phyloP scores from a whole-genome alignment of 805 yeast species.

The Yamadazyma endophytica region DNA sequence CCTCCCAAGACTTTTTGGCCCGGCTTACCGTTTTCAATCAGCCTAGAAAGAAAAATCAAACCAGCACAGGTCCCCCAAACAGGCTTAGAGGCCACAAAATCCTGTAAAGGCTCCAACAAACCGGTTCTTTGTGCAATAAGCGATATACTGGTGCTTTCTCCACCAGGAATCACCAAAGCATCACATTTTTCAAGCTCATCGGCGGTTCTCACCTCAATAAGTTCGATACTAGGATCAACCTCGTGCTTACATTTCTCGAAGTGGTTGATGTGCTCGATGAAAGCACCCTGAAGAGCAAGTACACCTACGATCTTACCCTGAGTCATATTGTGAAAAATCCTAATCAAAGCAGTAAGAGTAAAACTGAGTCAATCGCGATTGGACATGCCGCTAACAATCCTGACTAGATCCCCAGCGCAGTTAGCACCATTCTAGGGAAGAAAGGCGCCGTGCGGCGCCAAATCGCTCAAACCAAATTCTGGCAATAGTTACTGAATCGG shows the following conservation, averaged over 20 bases:
- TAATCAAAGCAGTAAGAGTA: too few relatives aligned
- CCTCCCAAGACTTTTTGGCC: conserved; percentile 61
- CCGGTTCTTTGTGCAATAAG: conserved; percentile 64
- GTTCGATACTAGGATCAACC: conserved; percentile 18
- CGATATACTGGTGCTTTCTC: conserved; percentile 69
- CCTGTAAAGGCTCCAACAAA: conserved; percentile 49
- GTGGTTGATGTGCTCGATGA: conserved; percentile 59
- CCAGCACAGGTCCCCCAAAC: conserved; percentile 92
- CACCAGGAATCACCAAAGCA: conserved; percentile 69
- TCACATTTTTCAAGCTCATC: conserved; percentile 48
- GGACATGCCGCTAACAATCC: too few relatives aligned
- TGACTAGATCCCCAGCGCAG: too few relatives aligned
- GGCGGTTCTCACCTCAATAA: conserved; percentile 49
- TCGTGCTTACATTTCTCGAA: conserved; percentile 29
- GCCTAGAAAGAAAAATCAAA: conserved; percentile 58
- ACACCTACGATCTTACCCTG: conserved; percentile 69
- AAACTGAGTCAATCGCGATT: too few relatives aligned
- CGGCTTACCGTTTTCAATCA: conserved; percentile 47
- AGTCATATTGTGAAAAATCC: too few relatives aligned
- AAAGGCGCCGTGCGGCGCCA: too few relatives aligned
- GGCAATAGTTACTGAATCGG: too few relatives aligned
- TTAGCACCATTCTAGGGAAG: too few relatives aligned
- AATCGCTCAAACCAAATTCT: too few relatives aligned
- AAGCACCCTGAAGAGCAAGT: conserved; percentile 77
- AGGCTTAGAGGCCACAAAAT: conserved; percentile 51